Evolutionary conservation across 306 rosid species (phyloP).

Genomic region (Castanea mollissima): DNA sequence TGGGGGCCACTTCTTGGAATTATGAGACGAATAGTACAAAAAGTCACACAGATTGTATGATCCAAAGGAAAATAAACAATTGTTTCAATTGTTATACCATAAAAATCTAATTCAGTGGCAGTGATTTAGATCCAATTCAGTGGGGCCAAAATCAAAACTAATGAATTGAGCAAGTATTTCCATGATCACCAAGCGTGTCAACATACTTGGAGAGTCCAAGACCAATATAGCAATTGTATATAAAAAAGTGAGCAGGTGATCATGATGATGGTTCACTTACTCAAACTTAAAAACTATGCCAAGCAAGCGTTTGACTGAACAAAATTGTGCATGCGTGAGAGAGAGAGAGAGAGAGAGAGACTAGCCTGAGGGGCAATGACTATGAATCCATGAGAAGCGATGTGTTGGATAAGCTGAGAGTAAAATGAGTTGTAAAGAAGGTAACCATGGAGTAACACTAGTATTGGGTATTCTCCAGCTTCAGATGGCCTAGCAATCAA

Average conservation of each 20-base stretch:
- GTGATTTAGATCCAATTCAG: background rate
- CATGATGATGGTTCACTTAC: background rate
- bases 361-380: constrained; percentile 79
- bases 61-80: no score
- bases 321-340: background rate
- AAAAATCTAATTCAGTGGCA: no score
- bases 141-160: background rate
- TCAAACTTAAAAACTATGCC: background rate
- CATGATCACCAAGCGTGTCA: background rate
- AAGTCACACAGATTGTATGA: background rate
- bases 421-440: constrained; percentile 73
- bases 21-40: background rate
- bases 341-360: background rate
- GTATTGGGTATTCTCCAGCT: constrained; percentile 58
- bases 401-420: constrained; percentile 66
- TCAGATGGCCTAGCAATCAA: constrained; percentile 64
- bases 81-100: no score
- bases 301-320: background rate
- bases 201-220: no score
- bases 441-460: constrained; percentile 72
- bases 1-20: no score
- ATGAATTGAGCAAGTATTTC: background rate
- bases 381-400: constrained; percentile 92
- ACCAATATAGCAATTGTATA: no score
- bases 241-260: no score